These are phyloP conservation scores for Fusarium mexicanum DNA, from an alignment of 2,329 filamentous ascomycete species.

Conservation along the genomic window DNA sequence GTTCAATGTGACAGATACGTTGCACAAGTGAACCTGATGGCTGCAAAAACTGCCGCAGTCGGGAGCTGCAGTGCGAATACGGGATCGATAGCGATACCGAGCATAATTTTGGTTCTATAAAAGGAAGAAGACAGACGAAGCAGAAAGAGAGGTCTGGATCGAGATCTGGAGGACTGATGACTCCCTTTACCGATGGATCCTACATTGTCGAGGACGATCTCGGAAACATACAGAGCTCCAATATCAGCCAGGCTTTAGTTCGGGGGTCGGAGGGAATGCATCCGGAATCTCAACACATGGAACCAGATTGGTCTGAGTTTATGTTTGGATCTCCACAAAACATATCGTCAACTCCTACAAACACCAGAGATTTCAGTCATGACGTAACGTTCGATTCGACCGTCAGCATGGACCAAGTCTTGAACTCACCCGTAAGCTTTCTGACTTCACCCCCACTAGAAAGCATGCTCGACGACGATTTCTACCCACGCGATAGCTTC, in stretches of 20 bases:
- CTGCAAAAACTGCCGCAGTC: not conserved
- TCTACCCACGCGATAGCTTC: not conserved
- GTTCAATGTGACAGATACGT: not conserved
- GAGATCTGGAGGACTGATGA: not conserved
- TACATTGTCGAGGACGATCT: not conserved
- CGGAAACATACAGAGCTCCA: not conserved
- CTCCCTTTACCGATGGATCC: not conserved
- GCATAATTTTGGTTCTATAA: not conserved
- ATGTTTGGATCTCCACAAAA: not conserved
- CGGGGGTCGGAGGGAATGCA: rapidly evolving
- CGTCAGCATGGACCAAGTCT: not conserved
- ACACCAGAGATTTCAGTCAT: not conserved
- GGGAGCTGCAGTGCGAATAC: not conserved
- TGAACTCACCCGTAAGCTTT: not conserved
- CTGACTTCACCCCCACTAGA: not conserved
- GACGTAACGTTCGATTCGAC: not conserved
- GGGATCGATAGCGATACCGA: not conserved
- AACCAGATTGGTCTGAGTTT: not conserved
- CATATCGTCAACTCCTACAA: not conserved
- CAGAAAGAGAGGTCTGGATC: not conserved
- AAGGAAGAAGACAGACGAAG: not conserved
- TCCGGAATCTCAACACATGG: not conserved
- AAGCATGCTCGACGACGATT: not conserved
- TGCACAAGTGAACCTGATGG: not conserved
- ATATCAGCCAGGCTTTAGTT: not conserved